These are phyloP conservation scores for Leccinum fibrillosum DNA, from an alignment of 768 basidiomycete species.

Conservation along the genomic window DNA sequence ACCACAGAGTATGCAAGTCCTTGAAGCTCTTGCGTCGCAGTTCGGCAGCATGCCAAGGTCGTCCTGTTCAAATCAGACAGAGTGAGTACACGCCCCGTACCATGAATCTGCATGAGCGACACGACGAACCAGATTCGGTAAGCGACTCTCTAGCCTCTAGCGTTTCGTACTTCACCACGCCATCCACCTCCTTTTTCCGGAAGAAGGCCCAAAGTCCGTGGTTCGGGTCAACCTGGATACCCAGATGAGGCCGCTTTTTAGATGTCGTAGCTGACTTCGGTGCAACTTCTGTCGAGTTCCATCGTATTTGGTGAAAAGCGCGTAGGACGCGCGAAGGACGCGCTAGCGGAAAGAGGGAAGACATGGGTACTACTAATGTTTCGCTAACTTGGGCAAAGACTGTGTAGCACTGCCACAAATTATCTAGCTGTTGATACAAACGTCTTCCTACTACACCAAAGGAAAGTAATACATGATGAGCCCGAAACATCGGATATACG, in stretches of 20 bases:
- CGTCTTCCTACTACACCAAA: too few relatives aligned
- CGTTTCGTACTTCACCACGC: slow-evolving; percentile 52
- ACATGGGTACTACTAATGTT: slow-evolving; percentile 12
- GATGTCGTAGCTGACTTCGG: slow-evolving; percentile 18
- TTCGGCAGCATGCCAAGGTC: slow-evolving; percentile 84
- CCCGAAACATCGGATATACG: too few relatives aligned
- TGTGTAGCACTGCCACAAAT: slow-evolving; percentile 20
- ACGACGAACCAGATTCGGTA: slow-evolving; percentile 36
- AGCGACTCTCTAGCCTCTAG: slow-evolving; percentile 33
- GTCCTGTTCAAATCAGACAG: slow-evolving; percentile 50
- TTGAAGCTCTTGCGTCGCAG: slow-evolving; percentile 88
- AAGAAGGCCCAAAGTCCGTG: slow-evolving; percentile 83
- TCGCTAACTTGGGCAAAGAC: not conserved
- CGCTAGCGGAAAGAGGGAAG: slow-evolving; percentile 17
- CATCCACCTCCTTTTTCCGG: slow-evolving; percentile 51
- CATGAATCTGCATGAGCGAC: not conserved
- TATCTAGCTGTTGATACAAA: not conserved
- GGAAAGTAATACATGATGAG: too few relatives aligned
- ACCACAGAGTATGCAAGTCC: slow-evolving; percentile 95
- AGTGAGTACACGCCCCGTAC: not conserved
- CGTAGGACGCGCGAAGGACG: slow-evolving; percentile 19
- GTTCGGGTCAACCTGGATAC: slow-evolving; percentile 46
- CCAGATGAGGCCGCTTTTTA: slow-evolving; percentile 41
- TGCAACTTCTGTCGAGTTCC: slow-evolving; percentile 18
- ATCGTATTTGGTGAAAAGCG: slow-evolving; percentile 14